phyloP scores from a whole-genome alignment of 2,329 filamentous ascomycete species.

The Verticillium alfalfae region DNA sequence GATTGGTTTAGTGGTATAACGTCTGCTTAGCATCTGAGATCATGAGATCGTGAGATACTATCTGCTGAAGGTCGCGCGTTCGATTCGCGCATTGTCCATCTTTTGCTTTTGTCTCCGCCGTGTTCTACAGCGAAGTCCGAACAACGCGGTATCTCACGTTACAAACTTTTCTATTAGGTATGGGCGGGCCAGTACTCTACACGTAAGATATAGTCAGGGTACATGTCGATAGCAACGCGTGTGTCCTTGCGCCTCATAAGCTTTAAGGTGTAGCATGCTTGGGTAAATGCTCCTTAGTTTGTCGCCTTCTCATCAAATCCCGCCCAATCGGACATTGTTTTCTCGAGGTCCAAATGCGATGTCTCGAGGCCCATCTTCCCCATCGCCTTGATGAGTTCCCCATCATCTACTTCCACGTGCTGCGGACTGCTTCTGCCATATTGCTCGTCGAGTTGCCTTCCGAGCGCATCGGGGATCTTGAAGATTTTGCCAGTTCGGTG shows the following conservation, averaged over 20 bases:
- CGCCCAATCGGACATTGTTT: neutral
- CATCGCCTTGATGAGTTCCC: neutral
- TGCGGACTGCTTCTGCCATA: neutral
- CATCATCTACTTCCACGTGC: neutral
- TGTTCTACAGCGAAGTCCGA: too few relatives aligned
- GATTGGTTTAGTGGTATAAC: slow-evolving; percentile 3
- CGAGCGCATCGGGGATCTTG: neutral
- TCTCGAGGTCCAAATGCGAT: too few relatives aligned
- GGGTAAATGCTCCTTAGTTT: too few relatives aligned
- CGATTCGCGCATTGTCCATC: slow-evolving; percentile 1
- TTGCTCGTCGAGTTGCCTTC: neutral
- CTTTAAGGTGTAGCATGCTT: too few relatives aligned
- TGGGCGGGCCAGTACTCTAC: too few relatives aligned
- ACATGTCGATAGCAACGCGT: too few relatives aligned
- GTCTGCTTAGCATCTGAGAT: slow-evolving; percentile 1
- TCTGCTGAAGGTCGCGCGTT: slow-evolving; percentile 2
- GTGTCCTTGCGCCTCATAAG: too few relatives aligned
- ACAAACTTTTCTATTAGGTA: too few relatives aligned
- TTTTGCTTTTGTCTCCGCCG: neutral
- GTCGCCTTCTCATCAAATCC: too few relatives aligned
- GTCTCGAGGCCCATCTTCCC: neutral
- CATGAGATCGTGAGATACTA: neutral
- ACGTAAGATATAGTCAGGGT: too few relatives aligned
- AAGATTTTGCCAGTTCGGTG: neutral
- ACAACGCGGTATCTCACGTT: too few relatives aligned